phyloP scores from a whole-genome alignment of 176 grass and related monocot genomes.

The Neostapfia colusana region DNA sequence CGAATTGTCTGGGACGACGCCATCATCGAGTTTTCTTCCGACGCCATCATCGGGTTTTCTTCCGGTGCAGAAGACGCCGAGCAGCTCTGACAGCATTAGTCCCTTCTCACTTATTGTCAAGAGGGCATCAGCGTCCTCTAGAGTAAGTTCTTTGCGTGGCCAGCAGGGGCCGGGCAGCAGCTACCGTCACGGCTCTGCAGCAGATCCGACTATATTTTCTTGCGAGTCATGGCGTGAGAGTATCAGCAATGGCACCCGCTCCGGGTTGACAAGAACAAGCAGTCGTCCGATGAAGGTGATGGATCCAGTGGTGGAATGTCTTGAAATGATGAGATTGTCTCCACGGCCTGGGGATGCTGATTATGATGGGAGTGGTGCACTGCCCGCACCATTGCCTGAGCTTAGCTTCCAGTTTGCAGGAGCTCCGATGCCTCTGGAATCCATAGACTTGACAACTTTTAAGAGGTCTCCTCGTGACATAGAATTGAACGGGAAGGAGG shows the following conservation, averaged over 20 bases:
- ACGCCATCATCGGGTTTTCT: conserved; percentile 53
- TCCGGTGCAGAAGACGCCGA: conserved; percentile 61
- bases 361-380: conserved; percentile 15
- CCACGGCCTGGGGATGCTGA: conserved; percentile 39
- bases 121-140: conserved; percentile 70
- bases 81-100: conserved; percentile 68
- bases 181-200: background rate
- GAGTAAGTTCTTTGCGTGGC: conserved; percentile 38
- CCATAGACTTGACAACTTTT: conserved; percentile 70
- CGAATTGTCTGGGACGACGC: conserved; percentile 46
- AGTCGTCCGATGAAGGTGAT: conserved; percentile 33
- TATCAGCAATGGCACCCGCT: conserved; percentile 10
- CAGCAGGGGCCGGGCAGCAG: conserved; percentile 39
- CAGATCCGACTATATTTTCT: conserved; percentile 20
- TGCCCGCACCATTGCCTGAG: conserved; percentile 41
- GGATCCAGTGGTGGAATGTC: conserved; percentile 52
- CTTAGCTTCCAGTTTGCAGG: conserved; percentile 74
- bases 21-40: conserved; percentile 40
- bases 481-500: conserved; percentile 36
- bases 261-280: conserved; percentile 29
- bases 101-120: conserved; percentile 96
- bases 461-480: conserved; percentile 47
- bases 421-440: conserved; percentile 45
- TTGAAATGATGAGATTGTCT: conserved; percentile 59
- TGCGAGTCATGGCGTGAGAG: conserved; percentile 31